These are phyloP conservation scores for Amanita rubescens DNA, from an alignment of 768 basidiomycete genomes.

Conservation along the genomic window DNA sequence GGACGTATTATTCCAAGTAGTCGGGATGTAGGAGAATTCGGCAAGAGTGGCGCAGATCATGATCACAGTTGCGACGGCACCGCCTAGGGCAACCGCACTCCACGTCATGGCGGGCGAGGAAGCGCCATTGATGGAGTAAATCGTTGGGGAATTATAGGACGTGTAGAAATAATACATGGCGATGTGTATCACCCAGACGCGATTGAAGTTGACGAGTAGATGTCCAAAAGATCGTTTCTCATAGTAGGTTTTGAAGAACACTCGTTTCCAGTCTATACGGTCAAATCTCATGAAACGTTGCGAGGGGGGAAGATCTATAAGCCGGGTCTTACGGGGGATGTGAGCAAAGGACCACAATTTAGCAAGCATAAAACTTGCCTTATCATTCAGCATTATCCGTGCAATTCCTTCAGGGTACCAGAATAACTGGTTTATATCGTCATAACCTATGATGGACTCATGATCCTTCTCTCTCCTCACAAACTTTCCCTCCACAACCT, in stretches of 20 bases:
- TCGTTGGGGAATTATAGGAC: conserved; percentile 81
- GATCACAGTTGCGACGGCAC: conserved; percentile 91
- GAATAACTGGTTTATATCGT: conserved; percentile 98
- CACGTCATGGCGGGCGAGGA: conserved; percentile 77
- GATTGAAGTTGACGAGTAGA: conserved; percentile 98
- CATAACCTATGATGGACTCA: conserved; percentile 92
- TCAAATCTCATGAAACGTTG: conserved; percentile 97
- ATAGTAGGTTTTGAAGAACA: conserved; percentile 98
- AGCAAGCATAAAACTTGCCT: conserved; percentile 39
- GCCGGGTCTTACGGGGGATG: conserved; percentile 53
- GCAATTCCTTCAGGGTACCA: conserved; percentile 99
- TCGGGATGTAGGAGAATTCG: conserved; percentile 97
- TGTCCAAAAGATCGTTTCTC: conserved; percentile 97
- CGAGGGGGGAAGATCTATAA: conserved; percentile 85
- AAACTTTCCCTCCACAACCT: conserved; percentile 92
- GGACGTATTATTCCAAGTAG: conserved; percentile 97
- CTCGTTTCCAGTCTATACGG: conserved; percentile 92
- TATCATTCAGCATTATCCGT: conserved; percentile 81
- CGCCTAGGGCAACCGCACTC: conserved; percentile 92
- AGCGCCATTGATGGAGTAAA: conserved; percentile 58
- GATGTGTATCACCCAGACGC: conserved; percentile 97
- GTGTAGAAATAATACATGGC: conserved; percentile 96
- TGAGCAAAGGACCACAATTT: neutral
- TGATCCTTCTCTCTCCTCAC: conserved; percentile 91
- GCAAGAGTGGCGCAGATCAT: conserved; percentile 92